These are phyloP conservation scores for Gymnopus androsaceus DNA, from an alignment of 1,284 basidiomycete species.

Conservation along the genomic window DNA sequence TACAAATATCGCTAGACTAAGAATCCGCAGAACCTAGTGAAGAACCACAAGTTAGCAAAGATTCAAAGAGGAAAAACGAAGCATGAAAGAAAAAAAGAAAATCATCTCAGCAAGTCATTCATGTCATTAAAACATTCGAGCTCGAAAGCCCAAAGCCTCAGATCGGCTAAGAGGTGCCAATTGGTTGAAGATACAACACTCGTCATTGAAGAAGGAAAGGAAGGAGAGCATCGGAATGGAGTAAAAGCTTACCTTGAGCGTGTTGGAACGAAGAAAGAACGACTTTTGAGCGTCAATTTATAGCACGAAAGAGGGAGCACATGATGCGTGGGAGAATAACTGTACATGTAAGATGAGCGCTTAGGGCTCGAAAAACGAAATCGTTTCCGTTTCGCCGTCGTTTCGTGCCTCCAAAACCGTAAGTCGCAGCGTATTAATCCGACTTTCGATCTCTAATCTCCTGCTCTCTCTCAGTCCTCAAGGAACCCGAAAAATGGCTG, in stretches of 20 bases:
- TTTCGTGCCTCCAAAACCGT: slow-evolving; percentile 3
- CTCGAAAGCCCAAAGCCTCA: slow-evolving; percentile 44
- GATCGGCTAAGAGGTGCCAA: slow-evolving; percentile 90
- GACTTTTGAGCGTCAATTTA: too few species aligned
- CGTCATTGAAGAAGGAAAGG: slow-evolving; percentile 50
- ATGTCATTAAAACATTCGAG: slow-evolving; percentile 70
- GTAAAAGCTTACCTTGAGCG: too few species aligned
- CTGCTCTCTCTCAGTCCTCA: slow-evolving; percentile 13
- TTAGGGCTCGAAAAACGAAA: too few species aligned
- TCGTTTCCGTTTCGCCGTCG: slow-evolving; percentile 9
- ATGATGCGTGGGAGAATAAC: too few species aligned
- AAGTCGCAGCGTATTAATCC: neutral
- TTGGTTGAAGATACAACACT: slow-evolving; percentile 75
- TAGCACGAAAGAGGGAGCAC: too few species aligned
- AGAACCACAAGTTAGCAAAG: too few species aligned
- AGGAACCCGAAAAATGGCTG: slow-evolving; percentile 57
- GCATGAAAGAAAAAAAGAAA: neutral
- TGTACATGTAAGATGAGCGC: too few species aligned
- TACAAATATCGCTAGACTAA: too few species aligned
- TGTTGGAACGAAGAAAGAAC: too few species aligned
- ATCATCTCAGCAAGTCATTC: slow-evolving; percentile 73
- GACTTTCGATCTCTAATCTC: slow-evolving; percentile 17
- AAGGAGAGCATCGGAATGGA: too few species aligned
- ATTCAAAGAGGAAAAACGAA: too few species aligned
- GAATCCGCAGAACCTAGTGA: too few species aligned